phyloP scores from a whole-genome alignment of 768 basidiomycete genomes.

The Suillus spraguei region DNA sequence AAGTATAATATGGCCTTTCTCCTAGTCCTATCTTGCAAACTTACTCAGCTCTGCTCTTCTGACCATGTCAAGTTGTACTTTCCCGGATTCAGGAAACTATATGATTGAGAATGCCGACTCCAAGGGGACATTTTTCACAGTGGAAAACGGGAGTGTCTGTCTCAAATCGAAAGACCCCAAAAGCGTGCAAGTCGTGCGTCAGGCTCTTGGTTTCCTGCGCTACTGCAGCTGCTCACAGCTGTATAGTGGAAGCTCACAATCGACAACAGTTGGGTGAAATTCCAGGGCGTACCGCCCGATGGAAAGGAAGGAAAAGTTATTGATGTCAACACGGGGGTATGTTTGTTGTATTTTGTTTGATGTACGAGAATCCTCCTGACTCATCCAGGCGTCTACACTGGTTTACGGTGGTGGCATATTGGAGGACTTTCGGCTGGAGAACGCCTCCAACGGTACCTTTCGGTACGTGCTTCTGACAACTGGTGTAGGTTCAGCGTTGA shows the following conservation, averaged over 20 bases:
- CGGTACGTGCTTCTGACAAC: background rate
- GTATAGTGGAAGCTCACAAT: background rate
- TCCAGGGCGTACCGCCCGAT: background rate
- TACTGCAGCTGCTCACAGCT: background rate
- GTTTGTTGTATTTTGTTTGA: background rate
- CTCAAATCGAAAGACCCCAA: background rate
- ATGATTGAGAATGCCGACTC: background rate
- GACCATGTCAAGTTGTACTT: background rate
- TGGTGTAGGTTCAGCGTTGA: background rate
- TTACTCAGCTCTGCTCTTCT: background rate
- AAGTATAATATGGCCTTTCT: background rate
- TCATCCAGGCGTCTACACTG: background rate
- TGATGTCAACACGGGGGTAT: background rate
- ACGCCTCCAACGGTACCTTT: background rate
- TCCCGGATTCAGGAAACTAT: background rate
- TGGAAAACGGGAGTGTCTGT: background rate
- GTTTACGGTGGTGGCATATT: background rate
- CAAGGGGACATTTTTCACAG: background rate
- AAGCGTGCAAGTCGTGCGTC: background rate
- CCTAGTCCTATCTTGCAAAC: background rate
- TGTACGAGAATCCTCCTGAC: background rate
- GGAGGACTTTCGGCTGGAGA: background rate
- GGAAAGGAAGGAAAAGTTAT: background rate
- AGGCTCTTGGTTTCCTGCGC: background rate
- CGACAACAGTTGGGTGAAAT: background rate